phyloP scores from a whole-genome alignment of 2,329 filamentous ascomycete species.

The Bisporella sp. region DNA sequence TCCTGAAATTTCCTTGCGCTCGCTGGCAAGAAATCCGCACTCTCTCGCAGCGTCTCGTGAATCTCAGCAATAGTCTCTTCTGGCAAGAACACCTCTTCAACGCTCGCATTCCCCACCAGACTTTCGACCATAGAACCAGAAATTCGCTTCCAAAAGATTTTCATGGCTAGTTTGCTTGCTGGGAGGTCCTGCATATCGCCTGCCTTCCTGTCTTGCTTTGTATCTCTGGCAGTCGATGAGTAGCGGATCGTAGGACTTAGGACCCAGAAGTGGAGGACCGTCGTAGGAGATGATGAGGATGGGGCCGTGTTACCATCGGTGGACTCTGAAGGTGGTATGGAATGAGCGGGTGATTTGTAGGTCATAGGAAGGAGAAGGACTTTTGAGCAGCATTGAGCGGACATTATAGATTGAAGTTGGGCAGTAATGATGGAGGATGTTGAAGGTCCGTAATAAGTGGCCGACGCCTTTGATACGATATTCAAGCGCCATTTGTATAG shows the following conservation, averaged over 20 bases:
- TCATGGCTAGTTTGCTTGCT: slow-evolving; percentile 18
- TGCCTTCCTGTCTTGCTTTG: too few relatives aligned
- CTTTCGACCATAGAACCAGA: slow-evolving; percentile 6
- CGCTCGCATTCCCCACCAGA: slow-evolving; percentile 10
- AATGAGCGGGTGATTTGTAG: slow-evolving; percentile 1
- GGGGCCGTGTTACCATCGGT: not conserved
- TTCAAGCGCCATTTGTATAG: slow-evolving; percentile 24
- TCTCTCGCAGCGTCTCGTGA: slow-evolving; percentile 29
- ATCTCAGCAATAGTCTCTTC: slow-evolving; percentile 40
- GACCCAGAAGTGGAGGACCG: slow-evolving; percentile 6
- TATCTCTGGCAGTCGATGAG: not conserved
- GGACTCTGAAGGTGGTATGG: not conserved
- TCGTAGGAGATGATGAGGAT: not conserved
- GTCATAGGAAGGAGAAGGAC: slow-evolving; percentile 1
- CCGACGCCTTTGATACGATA: not conserved
- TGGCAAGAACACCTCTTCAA: slow-evolving; percentile 54
- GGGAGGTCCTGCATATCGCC: not conserved
- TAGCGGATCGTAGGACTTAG: slow-evolving; percentile 6
- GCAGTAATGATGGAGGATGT: slow-evolving; percentile 12
- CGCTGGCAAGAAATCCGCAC: slow-evolving; percentile 45
- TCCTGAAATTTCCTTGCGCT: slow-evolving; percentile 51
- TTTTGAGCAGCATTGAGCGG: slow-evolving; percentile 4
- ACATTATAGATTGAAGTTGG: slow-evolving; percentile 10
- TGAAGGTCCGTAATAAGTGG: slow-evolving; percentile 3
- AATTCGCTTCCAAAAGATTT: slow-evolving; percentile 20